Conservation (phyloP, 202 grass and related monocot genomes). For the Schoenoplectus triqueter region DNA sequence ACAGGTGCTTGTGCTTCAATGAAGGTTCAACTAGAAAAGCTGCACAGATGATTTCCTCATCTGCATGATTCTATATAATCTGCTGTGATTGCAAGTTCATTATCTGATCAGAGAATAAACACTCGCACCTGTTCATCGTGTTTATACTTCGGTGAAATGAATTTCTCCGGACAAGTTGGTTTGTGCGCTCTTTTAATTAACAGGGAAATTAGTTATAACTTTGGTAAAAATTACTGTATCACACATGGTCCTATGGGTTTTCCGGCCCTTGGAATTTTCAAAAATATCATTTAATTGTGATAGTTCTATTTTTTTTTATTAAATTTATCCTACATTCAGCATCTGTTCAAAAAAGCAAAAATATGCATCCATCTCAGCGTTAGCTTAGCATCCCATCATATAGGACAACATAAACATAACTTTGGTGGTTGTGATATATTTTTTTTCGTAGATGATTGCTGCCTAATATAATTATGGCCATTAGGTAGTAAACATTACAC, state of each 20-base stretch:
- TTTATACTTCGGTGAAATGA: neutral
- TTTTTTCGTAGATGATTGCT: no score
- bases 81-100: neutral
- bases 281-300: neutral
- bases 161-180: neutral
- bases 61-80: neutral
- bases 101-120: neutral
- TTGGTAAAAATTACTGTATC: neutral
- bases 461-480: no score
- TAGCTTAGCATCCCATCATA: neutral
- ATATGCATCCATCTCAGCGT: neutral
- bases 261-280: neutral
- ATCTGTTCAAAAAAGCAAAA: neutral
- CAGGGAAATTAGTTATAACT: neutral
- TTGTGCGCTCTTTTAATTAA: neutral
- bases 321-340: neutral
- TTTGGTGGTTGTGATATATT: no score
- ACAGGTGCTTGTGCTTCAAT: conserved; percentile 27
- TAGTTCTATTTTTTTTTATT: neutral
- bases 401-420: no score
- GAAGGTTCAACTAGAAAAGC: conserved; percentile 8
- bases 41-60: neutral
- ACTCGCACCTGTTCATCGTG: neutral
- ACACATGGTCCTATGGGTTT: neutral
- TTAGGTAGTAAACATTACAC: neutral